phyloP scores from a whole-genome alignment of 768 basidiomycete species.

The Cantharellus cinnabarinus region DNA sequence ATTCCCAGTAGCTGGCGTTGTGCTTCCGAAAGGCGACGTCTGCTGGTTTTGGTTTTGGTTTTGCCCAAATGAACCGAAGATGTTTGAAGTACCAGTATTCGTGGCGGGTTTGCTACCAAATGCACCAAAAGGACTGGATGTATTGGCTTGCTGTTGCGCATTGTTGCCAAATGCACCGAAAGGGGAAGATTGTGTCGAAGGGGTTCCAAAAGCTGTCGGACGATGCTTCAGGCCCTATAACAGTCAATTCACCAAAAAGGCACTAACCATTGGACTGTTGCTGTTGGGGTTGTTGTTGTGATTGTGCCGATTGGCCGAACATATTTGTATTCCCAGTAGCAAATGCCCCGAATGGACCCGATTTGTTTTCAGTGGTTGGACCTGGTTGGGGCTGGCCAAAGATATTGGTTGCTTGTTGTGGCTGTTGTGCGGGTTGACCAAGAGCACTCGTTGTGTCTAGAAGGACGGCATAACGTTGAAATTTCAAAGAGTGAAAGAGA shows the following conservation, averaged over 20 bases:
- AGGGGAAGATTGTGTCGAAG: conserved; percentile 10
- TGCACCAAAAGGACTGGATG: conserved; percentile 14
- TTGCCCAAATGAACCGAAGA: conserved; percentile 3
- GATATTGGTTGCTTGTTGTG: conserved; percentile 5
- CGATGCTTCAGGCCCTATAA: too few species aligned
- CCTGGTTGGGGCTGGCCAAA: conserved; percentile 18
- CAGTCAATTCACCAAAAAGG: conserved; percentile 10
- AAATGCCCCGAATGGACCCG: conserved; percentile 7
- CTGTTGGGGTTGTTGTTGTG: conserved; percentile 10
- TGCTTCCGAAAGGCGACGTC: neutral
- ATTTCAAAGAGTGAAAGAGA: conserved; percentile 13
- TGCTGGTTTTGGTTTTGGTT: neutral
- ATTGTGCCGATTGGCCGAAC: conserved; percentile 28
- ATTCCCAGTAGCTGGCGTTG: too few species aligned
- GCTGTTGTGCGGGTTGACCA: conserved; percentile 10
- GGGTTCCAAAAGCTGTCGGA: too few species aligned
- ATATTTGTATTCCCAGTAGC: conserved; percentile 10
- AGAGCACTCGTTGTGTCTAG: conserved; percentile 13
- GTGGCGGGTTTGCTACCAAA: conserved; percentile 12
- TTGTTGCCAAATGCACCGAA: conserved; percentile 20
- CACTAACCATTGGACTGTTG: conserved; percentile 4
- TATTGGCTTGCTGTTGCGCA: conserved; percentile 17
- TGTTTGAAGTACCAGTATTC: neutral
- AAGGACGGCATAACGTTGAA: conserved; percentile 21
- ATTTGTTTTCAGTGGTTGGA: conserved; percentile 13